Evolutionary conservation across 1,284 basidiomycete species (phyloP).

Genomic region (Heterobasidion irregulare): DNA sequence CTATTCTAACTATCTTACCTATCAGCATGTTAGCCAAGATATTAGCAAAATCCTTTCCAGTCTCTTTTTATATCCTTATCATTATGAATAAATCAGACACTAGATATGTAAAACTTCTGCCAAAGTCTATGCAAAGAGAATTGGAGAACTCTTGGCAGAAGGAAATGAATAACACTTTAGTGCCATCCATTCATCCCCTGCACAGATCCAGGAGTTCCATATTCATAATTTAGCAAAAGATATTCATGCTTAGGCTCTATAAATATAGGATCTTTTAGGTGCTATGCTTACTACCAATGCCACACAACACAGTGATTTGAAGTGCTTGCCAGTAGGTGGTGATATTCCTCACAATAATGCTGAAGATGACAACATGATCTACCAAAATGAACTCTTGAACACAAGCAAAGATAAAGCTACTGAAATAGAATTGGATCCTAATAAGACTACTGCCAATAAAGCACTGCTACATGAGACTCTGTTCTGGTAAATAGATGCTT

Average conservation of each 20-base stretch:
- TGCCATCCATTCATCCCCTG: neutral
- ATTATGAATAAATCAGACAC: neutral
- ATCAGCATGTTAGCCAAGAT: neutral
- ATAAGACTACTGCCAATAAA: no score
- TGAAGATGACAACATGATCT: no score
- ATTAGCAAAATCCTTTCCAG: neutral
- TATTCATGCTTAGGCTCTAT: neutral
- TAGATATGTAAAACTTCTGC: neutral
- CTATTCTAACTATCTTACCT: neutral
- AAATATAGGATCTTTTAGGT: neutral
- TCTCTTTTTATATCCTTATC: neutral
- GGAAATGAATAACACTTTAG: neutral
- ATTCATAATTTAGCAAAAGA: neutral
- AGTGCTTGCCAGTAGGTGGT: no score
- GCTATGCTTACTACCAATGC: neutral
- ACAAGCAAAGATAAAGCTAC: no score
- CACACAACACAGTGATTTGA: no score
- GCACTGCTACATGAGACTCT: no score
- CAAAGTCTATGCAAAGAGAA: neutral
- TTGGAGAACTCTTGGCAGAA: neutral
- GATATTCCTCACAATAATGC: no score
- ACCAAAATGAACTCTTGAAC: no score
- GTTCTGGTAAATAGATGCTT: no score
- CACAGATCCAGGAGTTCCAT: neutral
- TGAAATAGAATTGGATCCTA: no score